Evolutionary conservation across 805 yeast genomes (phyloP).

Genomic region (Debaryomyces castellii): DNA sequence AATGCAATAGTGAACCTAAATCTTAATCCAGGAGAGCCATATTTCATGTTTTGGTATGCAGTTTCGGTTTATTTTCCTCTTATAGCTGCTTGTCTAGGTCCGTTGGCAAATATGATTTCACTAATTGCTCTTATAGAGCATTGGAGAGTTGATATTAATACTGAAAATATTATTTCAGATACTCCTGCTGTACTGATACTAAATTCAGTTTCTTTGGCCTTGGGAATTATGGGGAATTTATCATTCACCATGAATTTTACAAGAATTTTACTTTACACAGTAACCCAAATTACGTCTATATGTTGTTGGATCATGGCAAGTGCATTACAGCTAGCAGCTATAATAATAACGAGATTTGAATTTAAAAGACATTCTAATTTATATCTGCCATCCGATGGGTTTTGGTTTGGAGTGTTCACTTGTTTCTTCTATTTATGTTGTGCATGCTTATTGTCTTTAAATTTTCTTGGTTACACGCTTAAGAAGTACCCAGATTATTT

Average conservation of each 20-base stretch:
- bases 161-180: conserved; percentile 22
- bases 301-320: conserved; percentile 65
- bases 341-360: conserved; percentile 36
- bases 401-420: conserved; percentile 76
- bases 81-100: conserved; percentile 69
- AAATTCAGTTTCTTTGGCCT: conserved; percentile 60
- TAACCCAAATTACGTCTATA: conserved; percentile 63
- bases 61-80: conserved; percentile 72
- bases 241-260: conserved; percentile 72
- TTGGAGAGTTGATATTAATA: conserved; percentile 50
- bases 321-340: conserved; percentile 47
- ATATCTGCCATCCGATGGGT: conserved; percentile 54
- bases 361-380: conserved; percentile 13
- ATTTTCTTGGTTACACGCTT: conserved; percentile 57
- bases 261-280: conserved; percentile 53
- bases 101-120: conserved; percentile 72
- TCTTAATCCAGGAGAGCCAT: conserved; percentile 36
- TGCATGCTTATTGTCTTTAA: conserved; percentile 49
- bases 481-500: conserved; percentile 69
- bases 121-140: conserved; percentile 67
- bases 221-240: conserved; percentile 68
- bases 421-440: conserved; percentile 60
- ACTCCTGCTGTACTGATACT: conserved; percentile 50
- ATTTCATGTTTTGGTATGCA: conserved; percentile 57
- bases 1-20: conserved; percentile 26